phyloP scores from a whole-genome alignment of 176 grass and related monocot genomes.

The Metroxylon sagu region DNA sequence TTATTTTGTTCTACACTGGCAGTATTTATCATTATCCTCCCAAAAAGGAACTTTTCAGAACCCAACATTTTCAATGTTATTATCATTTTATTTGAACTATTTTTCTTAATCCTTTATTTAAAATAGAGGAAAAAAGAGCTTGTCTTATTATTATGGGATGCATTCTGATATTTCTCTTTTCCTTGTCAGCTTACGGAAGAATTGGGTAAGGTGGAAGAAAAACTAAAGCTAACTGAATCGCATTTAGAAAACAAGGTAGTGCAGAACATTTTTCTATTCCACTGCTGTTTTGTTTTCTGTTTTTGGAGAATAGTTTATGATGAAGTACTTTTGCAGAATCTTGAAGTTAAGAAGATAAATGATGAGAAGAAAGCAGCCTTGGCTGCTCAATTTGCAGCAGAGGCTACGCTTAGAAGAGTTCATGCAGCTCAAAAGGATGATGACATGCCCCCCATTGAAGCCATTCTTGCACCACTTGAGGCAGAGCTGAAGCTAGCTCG shows the following conservation, averaged over 20 bases:
- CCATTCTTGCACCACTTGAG: slow-evolving; percentile 93
- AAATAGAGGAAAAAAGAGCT: too few species aligned
- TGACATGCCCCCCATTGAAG: slow-evolving; percentile 95
- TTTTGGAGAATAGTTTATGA: too few species aligned
- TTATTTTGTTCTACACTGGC: too few species aligned
- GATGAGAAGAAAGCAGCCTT: slow-evolving; percentile 87
- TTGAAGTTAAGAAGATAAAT: slow-evolving; percentile 92
- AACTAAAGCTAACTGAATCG: slow-evolving; percentile 82
- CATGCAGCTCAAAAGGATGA: slow-evolving; percentile 96
- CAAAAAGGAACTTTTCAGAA: too few species aligned
- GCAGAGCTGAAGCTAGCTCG: slow-evolving; percentile 82
- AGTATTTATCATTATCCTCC: too few species aligned
- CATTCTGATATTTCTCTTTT: too few species aligned
- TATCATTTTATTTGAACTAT: too few species aligned
- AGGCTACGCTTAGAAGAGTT: slow-evolving; percentile 89
- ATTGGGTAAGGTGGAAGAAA: slow-evolving; percentile 67
- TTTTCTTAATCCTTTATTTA: too few species aligned
- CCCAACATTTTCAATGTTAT: too few species aligned
- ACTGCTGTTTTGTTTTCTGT: too few species aligned
- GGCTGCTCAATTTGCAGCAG: slow-evolving; percentile 89
- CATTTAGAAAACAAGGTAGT: slow-evolving; percentile 78
- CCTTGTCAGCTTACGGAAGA: slow-evolving; percentile 82
- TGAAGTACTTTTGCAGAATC: slow-evolving; percentile 44
- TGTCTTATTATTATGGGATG: too few species aligned
- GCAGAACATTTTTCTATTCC: background rate